These are phyloP conservation scores for Scedosporium aurantiacum DNA, from an alignment of 2,329 filamentous ascomycete genomes.

Conservation along the genomic window DNA sequence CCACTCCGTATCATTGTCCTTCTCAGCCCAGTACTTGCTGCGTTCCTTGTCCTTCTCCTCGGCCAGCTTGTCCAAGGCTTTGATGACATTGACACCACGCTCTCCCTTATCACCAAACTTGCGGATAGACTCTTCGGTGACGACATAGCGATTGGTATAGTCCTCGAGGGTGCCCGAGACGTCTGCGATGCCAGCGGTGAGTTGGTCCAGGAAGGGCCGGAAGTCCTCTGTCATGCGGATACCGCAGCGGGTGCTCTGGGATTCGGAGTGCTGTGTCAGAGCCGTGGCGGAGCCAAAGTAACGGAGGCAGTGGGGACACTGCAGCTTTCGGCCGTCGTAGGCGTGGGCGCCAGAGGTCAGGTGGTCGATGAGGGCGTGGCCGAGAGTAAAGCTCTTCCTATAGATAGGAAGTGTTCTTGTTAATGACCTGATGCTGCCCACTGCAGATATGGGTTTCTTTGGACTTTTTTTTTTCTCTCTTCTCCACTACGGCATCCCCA, in stretches of 20 bases:
- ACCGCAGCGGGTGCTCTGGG: slow-evolving; percentile 27
- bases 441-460: too few species aligned
- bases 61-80: neutral
- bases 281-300: slow-evolving; percentile 29
- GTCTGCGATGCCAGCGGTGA: slow-evolving; percentile 28
- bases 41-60: neutral
- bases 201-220: slow-evolving; percentile 23
- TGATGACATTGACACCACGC: neutral
- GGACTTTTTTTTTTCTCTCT: neutral
- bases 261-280: slow-evolving; percentile 38
- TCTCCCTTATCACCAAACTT: neutral
- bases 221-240: slow-evolving; percentile 30
- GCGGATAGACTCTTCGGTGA: slow-evolving; percentile 10
- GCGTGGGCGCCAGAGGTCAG: slow-evolving; percentile 32
- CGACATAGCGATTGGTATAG: slow-evolving; percentile 14
- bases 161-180: slow-evolving; percentile 15
- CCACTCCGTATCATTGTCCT: neutral
- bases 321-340: slow-evolving; percentile 17
- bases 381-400: slow-evolving; percentile 30
- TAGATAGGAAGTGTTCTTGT: neutral
- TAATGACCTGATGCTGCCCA: neutral
- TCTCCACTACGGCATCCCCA: neutral
- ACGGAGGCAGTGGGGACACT: slow-evolving; percentile 34
- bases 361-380: slow-evolving; percentile 25
- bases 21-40: neutral